Conservation (phyloP, 257 asterid species). For the Mitragyna speciosa region DNA sequence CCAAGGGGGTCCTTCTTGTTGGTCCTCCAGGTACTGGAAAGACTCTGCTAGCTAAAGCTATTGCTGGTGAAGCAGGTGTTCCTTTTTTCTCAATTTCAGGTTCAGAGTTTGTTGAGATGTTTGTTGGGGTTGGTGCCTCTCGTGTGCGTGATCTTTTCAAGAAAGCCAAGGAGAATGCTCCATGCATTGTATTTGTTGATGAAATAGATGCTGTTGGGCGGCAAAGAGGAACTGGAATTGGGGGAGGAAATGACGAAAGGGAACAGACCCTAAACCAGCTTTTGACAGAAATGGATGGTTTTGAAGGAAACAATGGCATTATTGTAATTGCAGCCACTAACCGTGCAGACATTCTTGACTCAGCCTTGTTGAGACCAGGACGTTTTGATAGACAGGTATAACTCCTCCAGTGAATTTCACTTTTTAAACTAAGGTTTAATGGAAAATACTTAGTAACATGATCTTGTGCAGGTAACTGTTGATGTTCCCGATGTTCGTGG, state of each 20-base stretch:
- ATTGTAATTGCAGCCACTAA: conserved; percentile 97
- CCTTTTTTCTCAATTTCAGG: conserved; percentile 97
- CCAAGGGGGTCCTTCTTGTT: conserved; percentile 95
- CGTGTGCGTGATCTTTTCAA: conserved; percentile 96
- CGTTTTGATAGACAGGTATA: conserved; percentile 96
- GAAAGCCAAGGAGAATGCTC: conserved; percentile 99
- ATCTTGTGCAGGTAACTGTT: conserved; percentile 64
- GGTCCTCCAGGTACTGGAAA: conserved; percentile 99
- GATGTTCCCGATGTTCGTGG: conserved; percentile 98
- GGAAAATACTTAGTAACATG: conserved; percentile 14
- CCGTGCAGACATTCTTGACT: conserved; percentile 97
- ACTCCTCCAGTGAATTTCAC: not conserved
- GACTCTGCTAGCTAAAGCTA: conserved; percentile 94
- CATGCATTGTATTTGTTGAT: conserved; percentile 95
- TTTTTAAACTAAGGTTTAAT: not conserved
- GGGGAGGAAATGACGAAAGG: conserved; percentile 98
- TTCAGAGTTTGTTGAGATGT: conserved; percentile 99
- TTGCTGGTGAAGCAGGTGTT: conserved; percentile 99
- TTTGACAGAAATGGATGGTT: conserved; percentile 97
- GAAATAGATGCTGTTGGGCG: conserved; percentile 99
- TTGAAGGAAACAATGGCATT: conserved; percentile 95
- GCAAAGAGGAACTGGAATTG: conserved; percentile 98
- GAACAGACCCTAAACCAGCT: conserved; percentile 96
- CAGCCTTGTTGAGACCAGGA: conserved; percentile 94
- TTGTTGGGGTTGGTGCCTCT: conserved; percentile 99